phyloP scores from a whole-genome alignment of 2,329 filamentous ascomycete genomes.

The Fusarium tjaetaba region DNA sequence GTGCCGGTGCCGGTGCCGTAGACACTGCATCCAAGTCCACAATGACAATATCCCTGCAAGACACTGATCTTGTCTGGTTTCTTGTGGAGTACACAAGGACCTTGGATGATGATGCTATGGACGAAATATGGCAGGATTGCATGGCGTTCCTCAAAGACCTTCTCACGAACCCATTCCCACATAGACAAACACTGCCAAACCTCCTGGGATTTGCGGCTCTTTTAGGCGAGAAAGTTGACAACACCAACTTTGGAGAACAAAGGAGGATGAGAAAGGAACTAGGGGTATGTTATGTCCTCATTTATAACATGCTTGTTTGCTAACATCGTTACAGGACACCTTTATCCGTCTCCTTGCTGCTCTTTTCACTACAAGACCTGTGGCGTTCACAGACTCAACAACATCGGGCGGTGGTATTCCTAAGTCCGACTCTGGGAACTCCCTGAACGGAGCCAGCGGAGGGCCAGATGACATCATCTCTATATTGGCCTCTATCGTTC shows the following conservation, averaged over 20 bases:
- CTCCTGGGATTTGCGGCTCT: conserved; percentile 90
- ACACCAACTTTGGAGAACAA: conserved; percentile 97
- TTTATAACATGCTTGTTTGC: conserved; percentile 3
- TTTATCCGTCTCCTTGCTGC: conserved; percentile 89
- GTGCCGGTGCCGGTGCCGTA: conserved; percentile 81
- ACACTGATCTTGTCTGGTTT: conserved; percentile 87
- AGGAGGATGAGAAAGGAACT: conserved; percentile 90
- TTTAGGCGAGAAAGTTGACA: conserved; percentile 93
- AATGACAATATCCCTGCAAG: conserved; percentile 83
- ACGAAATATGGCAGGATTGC: conserved; percentile 97
- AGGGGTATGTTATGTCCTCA: conserved; percentile 62
- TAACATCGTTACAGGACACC: conserved; percentile 72
- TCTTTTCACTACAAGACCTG: conserved; percentile 90
- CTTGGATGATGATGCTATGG: conserved; percentile 95
- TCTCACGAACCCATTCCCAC: conserved; percentile 91
- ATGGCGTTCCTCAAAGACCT: conserved; percentile 90
- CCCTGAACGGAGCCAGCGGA: conserved; percentile 50
- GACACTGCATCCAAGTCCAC: conserved; percentile 86
- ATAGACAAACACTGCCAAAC: conserved; percentile 87
- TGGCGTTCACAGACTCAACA: conserved; percentile 71
- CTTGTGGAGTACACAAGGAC: conserved; percentile 89
- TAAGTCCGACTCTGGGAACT: conserved; percentile 51
- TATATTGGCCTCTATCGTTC: conserved; percentile 81
- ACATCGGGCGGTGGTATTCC: conserved; percentile 48
- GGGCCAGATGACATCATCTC: conserved; percentile 79